Evolutionary conservation across 176 grass and related monocot genomes (phyloP).

Genomic region (Rhynchospora tenuis): DNA sequence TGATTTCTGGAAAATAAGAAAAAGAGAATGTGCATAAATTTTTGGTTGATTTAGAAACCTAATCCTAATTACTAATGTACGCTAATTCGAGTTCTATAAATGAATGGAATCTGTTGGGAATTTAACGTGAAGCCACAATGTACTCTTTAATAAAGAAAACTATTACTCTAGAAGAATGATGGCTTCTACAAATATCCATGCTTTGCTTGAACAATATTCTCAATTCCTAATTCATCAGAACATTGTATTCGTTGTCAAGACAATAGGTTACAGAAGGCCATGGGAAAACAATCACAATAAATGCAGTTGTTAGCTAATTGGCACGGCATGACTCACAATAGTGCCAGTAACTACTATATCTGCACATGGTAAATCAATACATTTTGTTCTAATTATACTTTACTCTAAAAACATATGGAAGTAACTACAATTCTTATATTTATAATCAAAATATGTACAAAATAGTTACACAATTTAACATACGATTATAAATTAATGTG

Average conservation of each 20-base stretch:
- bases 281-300: neutral
- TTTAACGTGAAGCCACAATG: neutral
- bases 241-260: neutral
- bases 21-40: constrained; percentile 13
- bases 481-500: neutral
- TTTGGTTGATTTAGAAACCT: neutral
- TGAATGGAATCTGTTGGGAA: neutral
- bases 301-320: neutral
- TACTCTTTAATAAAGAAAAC: neutral
- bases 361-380: neutral
- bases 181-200: neutral
- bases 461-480: neutral
- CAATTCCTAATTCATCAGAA: neutral
- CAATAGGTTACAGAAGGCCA: neutral
- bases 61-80: neutral
- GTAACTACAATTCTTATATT: neutral
- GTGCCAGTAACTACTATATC: neutral
- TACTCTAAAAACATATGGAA: neutral
- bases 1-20: constrained; percentile 50
- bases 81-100: neutral
- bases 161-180: neutral
- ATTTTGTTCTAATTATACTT: neutral
- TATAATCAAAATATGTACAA: neutral
- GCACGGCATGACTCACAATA: no score
- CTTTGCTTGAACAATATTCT: neutral